These are phyloP conservation scores for Cucumis sativus DNA, from an alignment of 306 rosid genomes.

Conservation along the genomic window DNA sequence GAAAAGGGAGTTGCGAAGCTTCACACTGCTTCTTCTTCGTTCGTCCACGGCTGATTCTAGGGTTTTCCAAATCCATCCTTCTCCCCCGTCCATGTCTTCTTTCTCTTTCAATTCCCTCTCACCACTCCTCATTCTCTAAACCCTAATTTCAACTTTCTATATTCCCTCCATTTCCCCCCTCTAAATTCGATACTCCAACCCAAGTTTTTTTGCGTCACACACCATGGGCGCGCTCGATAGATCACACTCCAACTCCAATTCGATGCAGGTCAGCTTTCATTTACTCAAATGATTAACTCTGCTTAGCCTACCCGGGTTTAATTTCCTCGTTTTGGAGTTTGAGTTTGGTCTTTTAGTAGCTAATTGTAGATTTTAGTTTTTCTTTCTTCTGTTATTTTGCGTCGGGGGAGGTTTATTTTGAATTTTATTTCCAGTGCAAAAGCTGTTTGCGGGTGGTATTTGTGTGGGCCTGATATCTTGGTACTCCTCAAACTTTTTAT, in stretches of 20 bases:
- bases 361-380: background rate
- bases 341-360: conserved; percentile 10
- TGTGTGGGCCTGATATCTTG: background rate
- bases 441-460: background rate
- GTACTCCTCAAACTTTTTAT: background rate
- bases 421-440: background rate
- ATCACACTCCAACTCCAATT: conserved; percentile 50
- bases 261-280: conserved; percentile 70
- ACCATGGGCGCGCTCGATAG: conserved; percentile 83
- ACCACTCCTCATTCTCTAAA: conserved; percentile 21
- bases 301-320: conserved; percentile 3
- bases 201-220: conserved; percentile 15
- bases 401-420: background rate
- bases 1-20: conserved; percentile 19
- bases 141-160: conserved; percentile 38
- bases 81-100: conserved; percentile 24
- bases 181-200: background rate
- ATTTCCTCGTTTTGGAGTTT: conserved; percentile 15
- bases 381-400: background rate
- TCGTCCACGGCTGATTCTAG: conserved; percentile 64
- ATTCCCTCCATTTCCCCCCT: background rate
- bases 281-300: conserved; percentile 13
- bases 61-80: conserved; percentile 48
- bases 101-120: conserved; percentile 21
- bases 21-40: conserved; percentile 37